Evolutionary conservation across 306 rosid genomes (phyloP).

Genomic region (Parietaria judaica): DNA sequence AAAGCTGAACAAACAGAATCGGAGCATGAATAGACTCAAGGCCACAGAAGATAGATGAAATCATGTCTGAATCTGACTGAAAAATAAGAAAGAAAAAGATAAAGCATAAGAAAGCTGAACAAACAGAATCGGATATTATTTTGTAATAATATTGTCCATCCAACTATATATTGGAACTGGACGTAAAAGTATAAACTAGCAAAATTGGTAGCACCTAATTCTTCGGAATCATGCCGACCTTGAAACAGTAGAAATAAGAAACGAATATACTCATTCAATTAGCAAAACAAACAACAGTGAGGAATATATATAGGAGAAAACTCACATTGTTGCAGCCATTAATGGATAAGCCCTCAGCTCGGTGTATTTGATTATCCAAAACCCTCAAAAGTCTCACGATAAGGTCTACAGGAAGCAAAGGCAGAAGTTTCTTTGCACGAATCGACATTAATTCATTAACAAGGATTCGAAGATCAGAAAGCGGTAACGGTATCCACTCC

Average conservation of each 20-base stretch:
- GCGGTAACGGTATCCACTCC: slow-evolving; percentile 77
- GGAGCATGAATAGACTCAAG: slow-evolving; percentile 96
- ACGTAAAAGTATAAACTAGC: not conserved
- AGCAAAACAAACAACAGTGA: not conserved
- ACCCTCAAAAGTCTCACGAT: slow-evolving; percentile 78
- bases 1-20: too few relatives aligned
- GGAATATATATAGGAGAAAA: slow-evolving; percentile 12
- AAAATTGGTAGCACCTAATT: not conserved
- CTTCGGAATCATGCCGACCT: not conserved
- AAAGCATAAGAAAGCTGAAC: too few relatives aligned
- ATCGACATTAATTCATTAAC: slow-evolving; percentile 80
- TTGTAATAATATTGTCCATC: too few relatives aligned
- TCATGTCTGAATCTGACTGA: slow-evolving; percentile 74
- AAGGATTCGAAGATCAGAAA: slow-evolving; percentile 71
- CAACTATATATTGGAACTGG: too few relatives aligned
- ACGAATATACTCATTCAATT: not conserved
- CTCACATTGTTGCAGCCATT: slow-evolving; percentile 82
- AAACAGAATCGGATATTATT: too few relatives aligned
- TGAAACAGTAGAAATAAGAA: not conserved
- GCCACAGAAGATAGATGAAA: slow-evolving; percentile 66
- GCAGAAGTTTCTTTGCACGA: slow-evolving; percentile 67
- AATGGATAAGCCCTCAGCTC: slow-evolving; percentile 90
- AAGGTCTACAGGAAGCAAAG: slow-evolving; percentile 64
- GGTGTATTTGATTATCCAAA: slow-evolving; percentile 91
- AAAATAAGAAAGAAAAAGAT: slow-evolving; percentile 14